These are phyloP conservation scores for Scutellaria galericulata DNA, from an alignment of 257 asterid species.

Conservation along the genomic window DNA sequence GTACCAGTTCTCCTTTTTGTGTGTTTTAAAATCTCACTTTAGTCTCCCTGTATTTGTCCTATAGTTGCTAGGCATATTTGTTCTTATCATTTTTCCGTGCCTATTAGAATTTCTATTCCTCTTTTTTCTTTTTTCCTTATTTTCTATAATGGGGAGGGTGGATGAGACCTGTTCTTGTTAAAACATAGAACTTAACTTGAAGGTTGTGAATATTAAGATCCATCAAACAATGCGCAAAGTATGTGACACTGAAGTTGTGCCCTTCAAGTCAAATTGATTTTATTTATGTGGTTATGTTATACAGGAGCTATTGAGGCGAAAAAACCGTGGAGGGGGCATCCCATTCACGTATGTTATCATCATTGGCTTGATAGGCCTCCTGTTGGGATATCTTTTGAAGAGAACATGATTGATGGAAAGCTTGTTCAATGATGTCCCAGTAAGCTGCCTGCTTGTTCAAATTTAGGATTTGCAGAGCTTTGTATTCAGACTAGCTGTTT, in stretches of 20 bases:
- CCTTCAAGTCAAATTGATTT: neutral
- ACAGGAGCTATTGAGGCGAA: constrained; percentile 83
- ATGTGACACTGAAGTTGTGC: neutral
- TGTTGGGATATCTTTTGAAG: constrained; percentile 84
- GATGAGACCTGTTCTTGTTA: no score
- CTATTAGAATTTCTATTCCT: no score
- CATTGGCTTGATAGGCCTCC: constrained; percentile 70
- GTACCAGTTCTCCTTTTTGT: neutral
- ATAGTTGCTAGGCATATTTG: no score
- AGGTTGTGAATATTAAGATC: no score
- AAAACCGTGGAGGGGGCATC: constrained; percentile 62
- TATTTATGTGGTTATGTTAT: constrained; percentile 23
- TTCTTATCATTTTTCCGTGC: no score
- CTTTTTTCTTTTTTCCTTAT: no score
- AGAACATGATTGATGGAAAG: constrained; percentile 45
- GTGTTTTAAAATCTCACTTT: neutral
- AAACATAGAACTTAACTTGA: no score
- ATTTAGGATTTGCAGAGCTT: constrained; percentile 51
- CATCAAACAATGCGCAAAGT: no score
- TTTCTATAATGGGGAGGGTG: no score
- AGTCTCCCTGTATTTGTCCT: neutral
- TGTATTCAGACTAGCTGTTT: constrained; percentile 56
- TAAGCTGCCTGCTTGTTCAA: constrained; percentile 39
- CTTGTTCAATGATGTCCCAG: constrained; percentile 33
- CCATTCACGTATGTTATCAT: constrained; percentile 69